Percentiles rank a stretch among this genome's conserved stretches.
Conservation (phyloP, 805 yeast species). For the Debaryomyces tyrocola region DNA sequence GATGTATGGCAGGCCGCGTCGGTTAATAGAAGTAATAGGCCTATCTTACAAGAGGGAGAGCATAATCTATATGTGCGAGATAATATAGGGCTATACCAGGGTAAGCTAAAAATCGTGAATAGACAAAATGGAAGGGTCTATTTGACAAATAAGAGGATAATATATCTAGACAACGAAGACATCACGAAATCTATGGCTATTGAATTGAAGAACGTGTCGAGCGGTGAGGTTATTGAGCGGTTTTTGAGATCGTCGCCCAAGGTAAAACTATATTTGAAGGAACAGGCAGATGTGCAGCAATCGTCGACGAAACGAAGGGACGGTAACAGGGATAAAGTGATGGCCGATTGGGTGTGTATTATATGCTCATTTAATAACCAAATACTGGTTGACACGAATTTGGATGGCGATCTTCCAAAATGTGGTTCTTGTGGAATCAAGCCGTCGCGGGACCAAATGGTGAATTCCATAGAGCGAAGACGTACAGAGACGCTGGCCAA, state of each 20-base stretch:
- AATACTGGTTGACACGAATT: conserved; percentile 15
- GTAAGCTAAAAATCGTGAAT: conserved; percentile 58
- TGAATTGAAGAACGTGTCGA: conserved; percentile 41
- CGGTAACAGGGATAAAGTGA: background rate
- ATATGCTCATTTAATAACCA: conserved; percentile 77
- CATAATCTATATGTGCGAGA: conserved; percentile 34
- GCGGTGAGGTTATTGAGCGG: conserved; percentile 45
- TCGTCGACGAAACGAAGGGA: background rate
- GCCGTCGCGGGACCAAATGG: conserved; percentile 11
- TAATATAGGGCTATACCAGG: conserved; percentile 74
- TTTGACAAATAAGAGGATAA: conserved; percentile 69
- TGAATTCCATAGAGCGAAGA: conserved; percentile 12
- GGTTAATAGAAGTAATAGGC: conserved; percentile 41
- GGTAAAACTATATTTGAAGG: conserved; percentile 40
- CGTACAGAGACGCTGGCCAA: conserved; percentile 1
- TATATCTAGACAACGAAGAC: conserved; percentile 61
- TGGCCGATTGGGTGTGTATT: conserved; percentile 77
- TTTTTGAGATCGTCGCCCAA: conserved; percentile 81
- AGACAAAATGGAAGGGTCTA: conserved; percentile 78
- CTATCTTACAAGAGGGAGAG: conserved; percentile 34
- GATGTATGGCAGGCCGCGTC: conserved; percentile 35
- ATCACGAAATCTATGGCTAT: conserved; percentile 46
- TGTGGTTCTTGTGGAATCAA: conserved; percentile 43
- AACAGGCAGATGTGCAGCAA: background rate
- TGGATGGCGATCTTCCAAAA: conserved; percentile 22